Percentiles rank a stretch among this genome's conserved stretches.
These are phyloP conservation scores for Trichoderma breve DNA, from an alignment of 2,329 filamentous ascomycete genomes.

Conservation along the genomic window DNA sequence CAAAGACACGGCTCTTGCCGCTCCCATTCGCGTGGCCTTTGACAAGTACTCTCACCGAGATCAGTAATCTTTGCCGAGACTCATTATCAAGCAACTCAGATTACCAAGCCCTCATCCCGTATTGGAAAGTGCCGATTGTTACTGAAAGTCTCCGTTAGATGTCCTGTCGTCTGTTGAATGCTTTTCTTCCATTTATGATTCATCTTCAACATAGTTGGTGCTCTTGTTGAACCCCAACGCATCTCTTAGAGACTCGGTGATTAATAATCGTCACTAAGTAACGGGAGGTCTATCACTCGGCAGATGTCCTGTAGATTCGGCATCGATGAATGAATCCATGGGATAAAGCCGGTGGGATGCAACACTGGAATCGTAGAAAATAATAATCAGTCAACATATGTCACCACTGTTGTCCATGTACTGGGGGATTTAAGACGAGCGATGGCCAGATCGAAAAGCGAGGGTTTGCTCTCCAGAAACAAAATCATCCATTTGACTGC, in stretches of 20 bases:
- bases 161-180: too few species aligned
- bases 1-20: background rate
- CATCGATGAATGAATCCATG: background rate
- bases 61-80: background rate
- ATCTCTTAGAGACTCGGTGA: background rate
- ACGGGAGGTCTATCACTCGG: background rate
- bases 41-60: background rate
- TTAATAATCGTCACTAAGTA: background rate
- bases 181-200: background rate
- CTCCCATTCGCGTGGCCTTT: background rate
- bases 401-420: background rate
- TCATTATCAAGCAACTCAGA: background rate
- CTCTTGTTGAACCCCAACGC: background rate
- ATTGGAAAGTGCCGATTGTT: background rate
- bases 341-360: constrained; percentile 3
- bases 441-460: background rate
- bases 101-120: background rate
- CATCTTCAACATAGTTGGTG: background rate
- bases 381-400: background rate
- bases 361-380: background rate
- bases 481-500: background rate
- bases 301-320: background rate
- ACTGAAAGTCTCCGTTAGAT: background rate
- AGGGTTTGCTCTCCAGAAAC: background rate
- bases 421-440: background rate